Evolutionary conservation across 495 filamentous ascomycete species (phyloP).

Genomic region (Penicillium cataractarum): DNA sequence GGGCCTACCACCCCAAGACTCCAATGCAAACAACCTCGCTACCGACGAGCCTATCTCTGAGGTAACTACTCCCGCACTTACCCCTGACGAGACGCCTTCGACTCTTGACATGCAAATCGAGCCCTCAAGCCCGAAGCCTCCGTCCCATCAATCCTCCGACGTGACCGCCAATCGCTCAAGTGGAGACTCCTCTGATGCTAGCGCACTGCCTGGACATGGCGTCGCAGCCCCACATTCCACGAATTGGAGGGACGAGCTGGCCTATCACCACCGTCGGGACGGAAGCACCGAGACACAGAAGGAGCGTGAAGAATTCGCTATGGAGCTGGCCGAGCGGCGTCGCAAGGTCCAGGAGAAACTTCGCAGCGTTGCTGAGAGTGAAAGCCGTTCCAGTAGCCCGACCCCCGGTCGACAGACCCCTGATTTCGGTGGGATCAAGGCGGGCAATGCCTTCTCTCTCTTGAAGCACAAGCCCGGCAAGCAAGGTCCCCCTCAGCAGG

Average conservation of each 20-base stretch:
- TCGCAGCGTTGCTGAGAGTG: conserved; percentile 68
- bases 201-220: conserved; percentile 7
- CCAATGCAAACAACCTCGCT: conserved; percentile 3
- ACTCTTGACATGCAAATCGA: not conserved
- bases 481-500: conserved; percentile 59
- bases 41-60: not conserved
- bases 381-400: conserved; percentile 60
- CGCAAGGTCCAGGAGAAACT: conserved; percentile 81
- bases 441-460: conserved; percentile 66
- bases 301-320: conserved; percentile 77
- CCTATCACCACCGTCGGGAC: conserved; percentile 50
- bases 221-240: conserved; percentile 31
- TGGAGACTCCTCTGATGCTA: conserved; percentile 21
- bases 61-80: conserved; percentile 1
- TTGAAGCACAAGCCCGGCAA: conserved; percentile 69
- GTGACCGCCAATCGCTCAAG: conserved; percentile 19
- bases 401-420: conserved; percentile 50
- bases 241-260: conserved; percentile 40
- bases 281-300: conserved; percentile 63
- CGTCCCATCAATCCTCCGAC: conserved; percentile 18
- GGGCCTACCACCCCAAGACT: conserved; percentile 24
- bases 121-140: conserved; percentile 12
- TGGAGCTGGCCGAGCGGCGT: conserved; percentile 76
- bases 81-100: conserved; percentile 2
- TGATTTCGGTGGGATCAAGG: conserved; percentile 39